Base-by-base conservation (phyloP, 495 filamentous ascomycete genomes). In the Podospora conica region DNA sequence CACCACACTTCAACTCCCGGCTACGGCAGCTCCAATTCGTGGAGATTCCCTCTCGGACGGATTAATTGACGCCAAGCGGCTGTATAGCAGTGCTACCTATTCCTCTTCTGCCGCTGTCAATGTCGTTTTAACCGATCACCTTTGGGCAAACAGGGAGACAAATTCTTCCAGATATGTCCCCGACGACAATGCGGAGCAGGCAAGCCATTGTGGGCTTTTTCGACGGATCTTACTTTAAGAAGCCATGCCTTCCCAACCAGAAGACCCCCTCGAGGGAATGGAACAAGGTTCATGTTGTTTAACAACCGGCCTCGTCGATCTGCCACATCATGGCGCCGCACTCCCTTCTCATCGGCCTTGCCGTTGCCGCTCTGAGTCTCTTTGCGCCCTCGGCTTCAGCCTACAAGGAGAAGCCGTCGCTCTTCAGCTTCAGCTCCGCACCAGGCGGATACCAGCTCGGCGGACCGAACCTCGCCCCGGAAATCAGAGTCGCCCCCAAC, bases 401-500 rank as follows among this genome's bases (percentile, higher is more conserved):
- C 1, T 70, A 64, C 58, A 65, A 65, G 9, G 53, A 58, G 11
- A 67, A 69, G 55, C 66, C 69, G 1, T 69, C 63, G 9, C 25
- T 64, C 28, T 72, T 75, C 57, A 70, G 63, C 64, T 75, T 74
- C 60, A 29, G 66, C 3, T 53, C 68, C 6, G 55, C 27, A 3
- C 60, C 23, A 54, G 62, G 48, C 40, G 72, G 70, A 15, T 63
- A 69, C 9, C 71, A 72, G 48, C 70, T 75, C 8, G 73, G 68
- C 28, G 70, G 70, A 0, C 65, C 71, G 4, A 53, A 24, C 48
- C 33, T 74, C 9, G 70, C 70, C 22, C 73, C 73, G 3, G 68
- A 74, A 56, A 74, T 75, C 60, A 22, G 72, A 27, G 67, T 75
- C 5, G 74, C 75, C 23, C 59, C 68, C 2, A 64, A 73, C 20